Evolutionary conservation across 371 early-diverging fungal species (phyloP).

Genomic region (Basidiobolus meristosporus): DNA sequence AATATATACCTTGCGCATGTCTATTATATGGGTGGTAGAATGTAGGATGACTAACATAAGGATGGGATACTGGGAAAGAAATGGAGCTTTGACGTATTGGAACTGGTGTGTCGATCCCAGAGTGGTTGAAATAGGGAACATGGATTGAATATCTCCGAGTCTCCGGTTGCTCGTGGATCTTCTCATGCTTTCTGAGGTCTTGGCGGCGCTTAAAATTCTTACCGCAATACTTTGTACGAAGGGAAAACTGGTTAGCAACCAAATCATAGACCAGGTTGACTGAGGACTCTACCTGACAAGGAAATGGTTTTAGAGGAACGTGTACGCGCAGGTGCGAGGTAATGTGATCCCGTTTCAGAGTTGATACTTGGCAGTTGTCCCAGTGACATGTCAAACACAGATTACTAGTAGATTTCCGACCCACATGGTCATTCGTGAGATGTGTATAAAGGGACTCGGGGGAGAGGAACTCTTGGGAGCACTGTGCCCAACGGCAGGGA

Average conservation of each 20-base stretch:
- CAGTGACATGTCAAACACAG: slow-evolving; percentile 74
- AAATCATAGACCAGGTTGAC: background rate
- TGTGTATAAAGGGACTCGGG: slow-evolving; percentile 70
- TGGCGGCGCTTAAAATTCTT: slow-evolving; percentile 84
- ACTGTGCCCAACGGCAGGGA: slow-evolving; percentile 27
- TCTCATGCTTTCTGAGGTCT: slow-evolving; percentile 86
- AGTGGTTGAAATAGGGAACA: too few relatives aligned
- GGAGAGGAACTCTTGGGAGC: slow-evolving; percentile 32
- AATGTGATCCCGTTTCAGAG: slow-evolving; percentile 80
- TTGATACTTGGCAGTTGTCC: slow-evolving; percentile 54
- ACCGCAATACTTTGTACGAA: slow-evolving; percentile 22
- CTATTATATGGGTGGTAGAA: too few relatives aligned
- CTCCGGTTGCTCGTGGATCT: slow-evolving; percentile 55
- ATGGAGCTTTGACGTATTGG: too few relatives aligned
- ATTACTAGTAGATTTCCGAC: slow-evolving; percentile 73
- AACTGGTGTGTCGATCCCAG: too few relatives aligned
- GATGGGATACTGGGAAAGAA: too few relatives aligned
- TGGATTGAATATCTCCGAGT: too few relatives aligned
- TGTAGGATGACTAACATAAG: too few relatives aligned
- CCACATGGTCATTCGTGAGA: slow-evolving; percentile 72
- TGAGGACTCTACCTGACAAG: slow-evolving; percentile 27
- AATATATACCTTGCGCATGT: too few relatives aligned
- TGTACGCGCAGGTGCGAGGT: slow-evolving; percentile 86
- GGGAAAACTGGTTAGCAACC: too few relatives aligned
- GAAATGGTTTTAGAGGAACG: slow-evolving; percentile 72